A percentile compares a stretch with the other conserved stretches of the same genome.
phyloP scores from a whole-genome alignment of 768 basidiomycete genomes.

The Lactifluus pinguis region DNA sequence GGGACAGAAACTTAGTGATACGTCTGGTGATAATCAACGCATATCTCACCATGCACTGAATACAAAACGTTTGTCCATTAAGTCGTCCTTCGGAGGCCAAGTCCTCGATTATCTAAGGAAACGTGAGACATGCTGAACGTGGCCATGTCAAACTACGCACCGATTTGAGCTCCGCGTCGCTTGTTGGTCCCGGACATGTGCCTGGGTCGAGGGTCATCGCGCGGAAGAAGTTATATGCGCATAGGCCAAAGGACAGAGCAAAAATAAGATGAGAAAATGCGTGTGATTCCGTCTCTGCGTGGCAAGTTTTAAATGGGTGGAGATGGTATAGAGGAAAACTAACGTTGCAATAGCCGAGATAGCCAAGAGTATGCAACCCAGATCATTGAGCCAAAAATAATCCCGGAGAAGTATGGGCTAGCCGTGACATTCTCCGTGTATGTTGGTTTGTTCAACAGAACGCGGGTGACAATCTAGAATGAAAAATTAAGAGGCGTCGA shows the following conservation, averaged over 20 bases:
- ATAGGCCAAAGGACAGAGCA: conserved; percentile 57
- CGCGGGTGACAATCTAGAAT: conserved; percentile 68
- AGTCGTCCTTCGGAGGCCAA: conserved; percentile 79
- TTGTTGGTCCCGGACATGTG: conserved; percentile 68
- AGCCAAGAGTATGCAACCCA: conserved; percentile 35
- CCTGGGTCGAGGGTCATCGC: conserved; percentile 86
- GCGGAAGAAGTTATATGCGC: conserved; percentile 86
- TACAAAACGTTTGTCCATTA: conserved; percentile 98
- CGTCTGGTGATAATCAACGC: too few species aligned
- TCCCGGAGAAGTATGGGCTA: conserved; percentile 89
- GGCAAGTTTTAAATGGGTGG: not conserved
- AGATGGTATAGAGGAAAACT: conserved; percentile 21
- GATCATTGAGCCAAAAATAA: conserved; percentile 69
- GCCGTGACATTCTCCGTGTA: conserved; percentile 78
- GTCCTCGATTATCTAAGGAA: conserved; percentile 73
- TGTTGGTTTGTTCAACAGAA: conserved; percentile 71
- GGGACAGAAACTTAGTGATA: not conserved
- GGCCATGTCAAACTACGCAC: conserved; percentile 38
- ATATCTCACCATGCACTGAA: conserved; percentile 79
- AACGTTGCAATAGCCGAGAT: conserved; percentile 65
- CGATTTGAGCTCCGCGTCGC: conserved; percentile 80
- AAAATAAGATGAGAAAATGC: conserved; percentile 71
- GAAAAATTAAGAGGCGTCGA: conserved; percentile 7
- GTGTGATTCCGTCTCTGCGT: conserved; percentile 27
- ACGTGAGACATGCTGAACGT: not conserved